Percentiles rank a stretch among this genome's conserved stretches.
These are phyloP conservation scores for Fusarium sp. DNA, from an alignment of 2,329 filamentous ascomycete genomes.

Conservation along the genomic window DNA sequence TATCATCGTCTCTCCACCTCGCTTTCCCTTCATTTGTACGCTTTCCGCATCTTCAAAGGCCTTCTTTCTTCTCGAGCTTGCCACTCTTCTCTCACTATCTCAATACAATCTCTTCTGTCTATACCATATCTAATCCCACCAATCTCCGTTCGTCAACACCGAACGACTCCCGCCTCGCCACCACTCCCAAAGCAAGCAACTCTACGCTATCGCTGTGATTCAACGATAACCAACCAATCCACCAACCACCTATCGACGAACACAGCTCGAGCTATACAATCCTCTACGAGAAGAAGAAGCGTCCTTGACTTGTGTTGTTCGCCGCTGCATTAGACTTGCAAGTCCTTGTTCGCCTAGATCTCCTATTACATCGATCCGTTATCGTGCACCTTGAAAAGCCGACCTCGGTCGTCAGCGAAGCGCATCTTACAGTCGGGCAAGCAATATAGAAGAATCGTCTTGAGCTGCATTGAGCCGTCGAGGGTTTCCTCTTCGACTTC, in stretches of 20 bases:
- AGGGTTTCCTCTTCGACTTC: constrained; percentile 43
- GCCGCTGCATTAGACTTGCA: constrained; percentile 37
- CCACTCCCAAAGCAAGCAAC: constrained; percentile 45
- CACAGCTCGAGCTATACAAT: constrained; percentile 40
- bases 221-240: constrained; percentile 24
- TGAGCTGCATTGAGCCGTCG: constrained; percentile 48
- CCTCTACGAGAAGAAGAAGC: constrained; percentile 55
- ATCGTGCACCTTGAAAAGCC: constrained; percentile 27
- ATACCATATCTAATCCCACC: constrained; percentile 28
- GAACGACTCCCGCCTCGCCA: constrained; percentile 48
- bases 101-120: constrained; percentile 41
- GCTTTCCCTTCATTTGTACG: constrained; percentile 53
- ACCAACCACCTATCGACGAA: constrained; percentile 31
- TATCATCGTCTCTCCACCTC: constrained; percentile 54
- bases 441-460: constrained; percentile 32
- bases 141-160: constrained; percentile 37
- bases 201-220: constrained; percentile 45
- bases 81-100: constrained; percentile 47
- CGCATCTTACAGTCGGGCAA: constrained; percentile 14
- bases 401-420: constrained; percentile 33
- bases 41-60: constrained; percentile 53
- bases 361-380: constrained; percentile 28
- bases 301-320: constrained; percentile 46
- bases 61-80: constrained; percentile 58
- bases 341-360: constrained; percentile 40